Evolutionary conservation across 2,329 filamentous ascomycete species (phyloP), one percentile per base, ranked within the genome.

Genomic region (Xylogone sp.): DNA sequence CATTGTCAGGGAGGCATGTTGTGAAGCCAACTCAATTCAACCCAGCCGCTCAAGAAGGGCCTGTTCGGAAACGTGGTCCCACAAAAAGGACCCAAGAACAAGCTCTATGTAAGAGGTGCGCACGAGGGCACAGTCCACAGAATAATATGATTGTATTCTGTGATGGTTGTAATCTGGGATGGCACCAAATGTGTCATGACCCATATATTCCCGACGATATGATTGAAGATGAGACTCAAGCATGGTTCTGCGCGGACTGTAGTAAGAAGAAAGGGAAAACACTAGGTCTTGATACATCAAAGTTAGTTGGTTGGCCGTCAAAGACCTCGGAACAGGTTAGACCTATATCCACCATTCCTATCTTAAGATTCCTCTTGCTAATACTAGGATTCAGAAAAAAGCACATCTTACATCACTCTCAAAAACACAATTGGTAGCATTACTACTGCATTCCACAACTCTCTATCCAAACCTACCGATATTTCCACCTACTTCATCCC

Each of bases 111-210:
- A 85, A 84, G 60, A 78, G 81, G 56, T 95, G 90, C 69, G 79
- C 84, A 49, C 77, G 89, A 57, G 84, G 87, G 9, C 80, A 87
- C 57, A 89, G 86, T 62, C 85, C 87, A 2, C 67, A 75, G n/a
- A 82, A 74, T 59, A 94, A 94, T 69, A 81, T 85, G 70, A 92
- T 95, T 65, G 88, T 94, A 2, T 90, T 92, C 68, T 95, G 90
- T 71, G 88, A 93, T 68, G 84, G 84, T 16, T 95, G 90, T 72
- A 88, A 90, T 65, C 76, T 77, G 24, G 82, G 84, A 42, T 95
- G 90, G 80, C 90, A 95, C 68, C 88, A 91, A 66, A 82, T 83
- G 61, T 95, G 90, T 63, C 89, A 95, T 66, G 79, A 88, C 53
- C 89, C 89, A 1, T 78, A 79, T 8, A 88, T 95, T 54, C 76